Percentiles rank a stretch among this genome's conserved stretches.
phyloP scores from a whole-genome alignment of 1,284 basidiomycete species.

The Malassezia caprae region DNA sequence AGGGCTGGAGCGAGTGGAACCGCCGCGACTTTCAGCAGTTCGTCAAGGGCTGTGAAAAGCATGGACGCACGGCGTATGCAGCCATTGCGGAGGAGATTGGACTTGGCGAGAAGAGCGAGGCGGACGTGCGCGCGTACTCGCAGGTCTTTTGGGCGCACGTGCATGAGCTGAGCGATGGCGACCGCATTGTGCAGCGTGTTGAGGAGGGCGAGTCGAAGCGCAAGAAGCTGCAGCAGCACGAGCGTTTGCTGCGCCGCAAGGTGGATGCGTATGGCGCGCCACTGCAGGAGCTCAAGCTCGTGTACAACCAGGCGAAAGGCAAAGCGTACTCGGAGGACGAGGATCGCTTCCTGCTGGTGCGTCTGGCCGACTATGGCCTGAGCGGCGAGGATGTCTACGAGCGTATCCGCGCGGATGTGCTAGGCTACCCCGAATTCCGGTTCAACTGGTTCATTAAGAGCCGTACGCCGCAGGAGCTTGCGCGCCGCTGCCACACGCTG shows the following conservation, averaged over 20 bases:
- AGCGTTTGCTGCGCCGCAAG: constrained; percentile 29
- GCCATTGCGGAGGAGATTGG: constrained; percentile 71
- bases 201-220: constrained; percentile 44
- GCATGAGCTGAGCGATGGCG: constrained; percentile 58
- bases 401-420: constrained; percentile 88
- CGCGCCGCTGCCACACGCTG: constrained; percentile 77
- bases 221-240: constrained; percentile 34
- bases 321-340: constrained; percentile 95
- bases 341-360: constrained; percentile 84
- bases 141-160: constrained; percentile 81
- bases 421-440: constrained; percentile 81
- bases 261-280: constrained; percentile 27
- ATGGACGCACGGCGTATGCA: constrained; percentile 71
- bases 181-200: constrained; percentile 35
- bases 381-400: constrained; percentile 86
- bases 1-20: constrained; percentile 51
- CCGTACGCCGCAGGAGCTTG: constrained; percentile 78
- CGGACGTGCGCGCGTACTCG: constrained; percentile 72
- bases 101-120: constrained; percentile 57
- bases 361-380: constrained; percentile 84
- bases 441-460: constrained; percentile 98
- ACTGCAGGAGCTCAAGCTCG: constrained; percentile 38
- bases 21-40: constrained; percentile 87
- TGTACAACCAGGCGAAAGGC: constrained; percentile 54
- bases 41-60: constrained; percentile 69